These are phyloP conservation scores for Umbellularia californica DNA, from an alignment of 164 flowering plant genomes.

Conservation along the genomic window DNA sequence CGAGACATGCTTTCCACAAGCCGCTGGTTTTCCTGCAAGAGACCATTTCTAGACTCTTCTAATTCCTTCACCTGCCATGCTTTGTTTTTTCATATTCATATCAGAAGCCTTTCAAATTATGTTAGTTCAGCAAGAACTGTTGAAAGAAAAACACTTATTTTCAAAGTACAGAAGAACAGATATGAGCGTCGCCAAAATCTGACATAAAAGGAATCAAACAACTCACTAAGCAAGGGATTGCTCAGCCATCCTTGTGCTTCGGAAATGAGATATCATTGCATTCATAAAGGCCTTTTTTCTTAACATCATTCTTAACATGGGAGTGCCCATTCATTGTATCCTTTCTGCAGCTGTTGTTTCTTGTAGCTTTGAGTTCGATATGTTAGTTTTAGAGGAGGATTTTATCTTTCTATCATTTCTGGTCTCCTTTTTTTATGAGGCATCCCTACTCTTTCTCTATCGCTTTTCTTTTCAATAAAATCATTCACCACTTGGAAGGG, in stretches of 20 bases:
- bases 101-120: slow-evolving; percentile 22
- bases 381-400: no score
- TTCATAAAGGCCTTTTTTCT: not conserved
- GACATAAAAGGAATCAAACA: not conserved
- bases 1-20: slow-evolving; percentile 39
- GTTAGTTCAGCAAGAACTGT: not conserved
- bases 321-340: not conserved
- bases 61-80: slow-evolving; percentile 85
- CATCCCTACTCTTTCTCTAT: no score
- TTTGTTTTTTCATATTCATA: slow-evolving; percentile 57
- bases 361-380: no score
- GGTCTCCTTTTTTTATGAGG: no score
- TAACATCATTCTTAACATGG: no score
- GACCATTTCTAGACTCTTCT: slow-evolving; percentile 51
- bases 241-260: not conserved
- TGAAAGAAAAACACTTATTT: not conserved
- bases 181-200: not conserved
- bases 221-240: not conserved
- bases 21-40: slow-evolving; percentile 50
- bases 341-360: no score
- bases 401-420: no score
- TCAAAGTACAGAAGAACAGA: not conserved
- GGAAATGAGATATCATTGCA: not conserved
- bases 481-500: no score
- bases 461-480: no score